These are phyloP conservation scores for Pythium graminicola DNA, from an alignment of 352 stramenopile species.

Conservation along the genomic window DNA sequence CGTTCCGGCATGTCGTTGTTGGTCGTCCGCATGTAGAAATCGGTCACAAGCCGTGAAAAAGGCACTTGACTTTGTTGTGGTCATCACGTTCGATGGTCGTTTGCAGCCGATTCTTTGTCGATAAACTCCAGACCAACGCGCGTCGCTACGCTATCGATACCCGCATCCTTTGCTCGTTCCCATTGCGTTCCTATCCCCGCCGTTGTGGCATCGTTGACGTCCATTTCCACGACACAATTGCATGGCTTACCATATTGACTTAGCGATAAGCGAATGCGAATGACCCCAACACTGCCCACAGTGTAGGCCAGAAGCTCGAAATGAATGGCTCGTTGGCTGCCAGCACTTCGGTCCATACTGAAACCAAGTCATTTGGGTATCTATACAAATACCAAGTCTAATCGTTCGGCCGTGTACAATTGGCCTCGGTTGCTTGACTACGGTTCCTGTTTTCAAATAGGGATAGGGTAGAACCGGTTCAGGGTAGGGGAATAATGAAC, in stretches of 20 bases:
- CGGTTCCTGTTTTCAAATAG: neutral
- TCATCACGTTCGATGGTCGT: no score
- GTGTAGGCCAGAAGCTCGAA: slow-evolving; percentile 31
- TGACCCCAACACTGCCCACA: slow-evolving; percentile 32
- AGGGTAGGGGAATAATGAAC: slow-evolving; percentile 11
- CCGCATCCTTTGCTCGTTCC: neutral
- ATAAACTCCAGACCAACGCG: neutral
- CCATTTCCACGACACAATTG: neutral
- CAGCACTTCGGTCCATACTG: slow-evolving; percentile 36
- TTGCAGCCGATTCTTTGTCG: neutral
- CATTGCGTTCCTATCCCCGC: neutral
- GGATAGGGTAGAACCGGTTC: slow-evolving; percentile 6
- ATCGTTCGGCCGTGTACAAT: slow-evolving; percentile 9
- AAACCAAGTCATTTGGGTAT: slow-evolving; percentile 19
- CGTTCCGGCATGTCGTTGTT: no score
- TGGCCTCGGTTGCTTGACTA: slow-evolving; percentile 13
- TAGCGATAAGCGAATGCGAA: slow-evolving; percentile 86
- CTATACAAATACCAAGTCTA: slow-evolving; percentile 38
- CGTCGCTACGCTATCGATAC: neutral
- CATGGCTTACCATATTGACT: slow-evolving; percentile 84
- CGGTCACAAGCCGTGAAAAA: no score
- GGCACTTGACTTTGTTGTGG: no score
- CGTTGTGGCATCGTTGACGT: neutral
- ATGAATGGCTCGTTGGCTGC: slow-evolving; percentile 82
- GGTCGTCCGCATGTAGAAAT: no score